These are phyloP conservation scores for Triticum dicoccoides DNA, from an alignment of 176 grass and related monocot genomes.

Conservation along the genomic window DNA sequence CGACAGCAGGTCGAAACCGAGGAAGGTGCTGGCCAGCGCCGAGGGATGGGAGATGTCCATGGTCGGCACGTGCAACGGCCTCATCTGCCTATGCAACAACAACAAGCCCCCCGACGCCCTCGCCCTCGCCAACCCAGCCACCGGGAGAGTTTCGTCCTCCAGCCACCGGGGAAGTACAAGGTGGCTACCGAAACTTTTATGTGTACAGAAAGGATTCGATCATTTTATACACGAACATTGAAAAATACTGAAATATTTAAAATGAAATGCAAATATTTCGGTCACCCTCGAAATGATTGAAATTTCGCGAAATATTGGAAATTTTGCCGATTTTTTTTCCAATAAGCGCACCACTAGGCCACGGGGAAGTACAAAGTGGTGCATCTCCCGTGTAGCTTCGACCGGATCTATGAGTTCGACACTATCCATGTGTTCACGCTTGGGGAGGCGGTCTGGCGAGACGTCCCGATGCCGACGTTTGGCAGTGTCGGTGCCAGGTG, in stretches of 20 bases:
- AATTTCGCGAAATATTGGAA: too few relatives aligned
- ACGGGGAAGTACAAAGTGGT: background rate
- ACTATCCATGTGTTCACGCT: too few relatives aligned
- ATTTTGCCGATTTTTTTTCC: too few relatives aligned
- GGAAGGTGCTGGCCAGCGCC: background rate
- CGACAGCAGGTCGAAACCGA: background rate
- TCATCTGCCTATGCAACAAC: background rate
- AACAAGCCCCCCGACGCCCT: background rate
- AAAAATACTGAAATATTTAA: too few relatives aligned
- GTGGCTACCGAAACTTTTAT: too few relatives aligned
- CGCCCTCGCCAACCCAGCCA: background rate
- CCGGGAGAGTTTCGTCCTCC: background rate
- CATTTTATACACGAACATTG: too few relatives aligned
- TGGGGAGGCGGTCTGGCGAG: background rate
- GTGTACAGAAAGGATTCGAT: too few relatives aligned
- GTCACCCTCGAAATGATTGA: too few relatives aligned
- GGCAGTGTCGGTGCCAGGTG: background rate
- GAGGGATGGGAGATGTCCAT: background rate
- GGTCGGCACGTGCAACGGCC: background rate
- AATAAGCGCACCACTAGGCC: background rate
- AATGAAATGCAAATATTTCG: too few relatives aligned
- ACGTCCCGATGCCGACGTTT: background rate
- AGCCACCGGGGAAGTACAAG: too few relatives aligned
- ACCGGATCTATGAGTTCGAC: background rate
- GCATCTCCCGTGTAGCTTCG: background rate